These are phyloP conservation scores for Pleurozium schreberi DNA, from an alignment of 225 moss, liverwort and hornwort genomes.

Conservation along the genomic window DNA sequence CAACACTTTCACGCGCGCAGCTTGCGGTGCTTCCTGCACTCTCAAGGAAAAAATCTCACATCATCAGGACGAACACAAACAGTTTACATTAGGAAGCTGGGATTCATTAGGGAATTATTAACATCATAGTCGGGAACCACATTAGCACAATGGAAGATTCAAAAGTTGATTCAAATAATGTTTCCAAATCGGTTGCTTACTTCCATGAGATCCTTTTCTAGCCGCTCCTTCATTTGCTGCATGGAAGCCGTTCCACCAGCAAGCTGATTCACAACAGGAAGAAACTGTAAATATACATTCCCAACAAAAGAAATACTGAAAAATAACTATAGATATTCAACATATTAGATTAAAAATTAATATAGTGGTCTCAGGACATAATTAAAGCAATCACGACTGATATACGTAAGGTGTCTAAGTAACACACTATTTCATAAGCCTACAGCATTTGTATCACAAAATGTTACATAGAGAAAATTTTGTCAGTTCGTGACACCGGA, in stretches of 20 bases:
- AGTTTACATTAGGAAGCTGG: background rate
- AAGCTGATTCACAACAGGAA: conserved; percentile 34
- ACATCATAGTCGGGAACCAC: background rate
- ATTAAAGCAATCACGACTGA: background rate
- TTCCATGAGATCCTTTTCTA: conserved; percentile 92
- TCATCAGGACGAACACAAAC: background rate
- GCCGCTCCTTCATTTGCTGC: conserved; percentile 97
- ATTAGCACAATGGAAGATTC: background rate
- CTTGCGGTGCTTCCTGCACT: conserved; percentile 87
- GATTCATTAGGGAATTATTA: background rate
- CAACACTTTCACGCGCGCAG: conserved; percentile 93
- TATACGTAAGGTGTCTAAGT: background rate
- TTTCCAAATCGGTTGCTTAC: conserved; percentile 19
- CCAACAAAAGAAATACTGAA: background rate
- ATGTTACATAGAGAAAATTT: background rate
- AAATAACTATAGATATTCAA: background rate
- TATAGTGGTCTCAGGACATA: background rate
- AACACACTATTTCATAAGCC: background rate
- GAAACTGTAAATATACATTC: background rate
- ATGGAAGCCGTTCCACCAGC: conserved; percentile 89
- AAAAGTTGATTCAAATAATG: background rate
- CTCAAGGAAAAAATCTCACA: background rate
- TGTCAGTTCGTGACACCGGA: background rate
- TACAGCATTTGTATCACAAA: background rate
- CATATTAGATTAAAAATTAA: background rate